phyloP scores from a whole-genome alignment of 352 stramenopile species.

The Globisporangium yorkense region DNA sequence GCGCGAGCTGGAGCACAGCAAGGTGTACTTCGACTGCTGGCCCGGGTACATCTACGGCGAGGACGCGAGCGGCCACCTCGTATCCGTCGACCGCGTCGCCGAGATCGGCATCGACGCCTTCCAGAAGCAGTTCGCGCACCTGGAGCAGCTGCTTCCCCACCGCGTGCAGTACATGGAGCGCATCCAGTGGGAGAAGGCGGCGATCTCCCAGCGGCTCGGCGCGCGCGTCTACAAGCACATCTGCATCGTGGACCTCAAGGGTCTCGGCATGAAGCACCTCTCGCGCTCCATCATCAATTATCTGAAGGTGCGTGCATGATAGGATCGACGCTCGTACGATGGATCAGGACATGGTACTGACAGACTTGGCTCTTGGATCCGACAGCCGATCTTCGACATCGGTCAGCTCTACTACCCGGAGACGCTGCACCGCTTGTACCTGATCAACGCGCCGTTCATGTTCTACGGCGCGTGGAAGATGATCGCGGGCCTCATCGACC shows the following conservation, averaged over 20 bases:
- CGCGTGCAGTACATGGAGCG: constrained; percentile 76
- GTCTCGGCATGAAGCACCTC: constrained; percentile 62
- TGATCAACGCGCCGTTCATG: constrained; percentile 78
- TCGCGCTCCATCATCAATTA: constrained; percentile 49
- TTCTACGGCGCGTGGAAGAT: constrained; percentile 84
- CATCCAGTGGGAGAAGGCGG: constrained; percentile 70
- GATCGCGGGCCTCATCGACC: constrained; percentile 61
- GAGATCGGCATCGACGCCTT: constrained; percentile 64
- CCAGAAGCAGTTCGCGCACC: constrained; percentile 45
- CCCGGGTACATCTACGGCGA: constrained; percentile 59
- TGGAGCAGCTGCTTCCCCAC: constrained; percentile 57
- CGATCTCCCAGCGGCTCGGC: constrained; percentile 55
- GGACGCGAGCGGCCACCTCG: constrained; percentile 64
- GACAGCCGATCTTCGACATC: constrained; percentile 72
- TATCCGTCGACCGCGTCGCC: constrained; percentile 56
- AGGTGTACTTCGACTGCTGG: constrained; percentile 68
- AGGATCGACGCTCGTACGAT: too few species aligned
- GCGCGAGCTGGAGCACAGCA: constrained; percentile 43
- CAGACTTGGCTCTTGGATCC: constrained; percentile 3
- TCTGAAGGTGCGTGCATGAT: constrained; percentile 39
- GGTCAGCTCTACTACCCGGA: constrained; percentile 78
- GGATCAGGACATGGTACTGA: background rate
- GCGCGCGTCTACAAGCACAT: constrained; percentile 81
- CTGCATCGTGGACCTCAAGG: constrained; percentile 73
- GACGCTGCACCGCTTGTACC: constrained; percentile 69